These are phyloP conservation scores for Sugiyamaella pinicola DNA, from an alignment of 1,139 yeast genomes.

Conservation along the genomic window DNA sequence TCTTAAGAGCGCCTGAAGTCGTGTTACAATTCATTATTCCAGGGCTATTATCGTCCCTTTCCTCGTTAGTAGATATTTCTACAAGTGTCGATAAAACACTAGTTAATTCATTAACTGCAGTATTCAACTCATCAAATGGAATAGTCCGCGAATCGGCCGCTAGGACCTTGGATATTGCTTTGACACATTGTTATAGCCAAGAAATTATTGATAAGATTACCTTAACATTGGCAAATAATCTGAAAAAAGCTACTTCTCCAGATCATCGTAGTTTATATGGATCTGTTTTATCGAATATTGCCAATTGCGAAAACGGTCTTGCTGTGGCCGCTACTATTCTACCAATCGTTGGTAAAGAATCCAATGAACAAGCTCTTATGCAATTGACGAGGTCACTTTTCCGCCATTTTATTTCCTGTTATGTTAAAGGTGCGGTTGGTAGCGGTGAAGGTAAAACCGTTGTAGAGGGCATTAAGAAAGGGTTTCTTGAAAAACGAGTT, in stretches of 20 bases:
- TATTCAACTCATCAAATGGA: slow-evolving; percentile 73
- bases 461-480: slow-evolving; percentile 50
- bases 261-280: slow-evolving; percentile 64
- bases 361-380: slow-evolving; percentile 65
- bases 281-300: slow-evolving; percentile 42
- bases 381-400: slow-evolving; percentile 56
- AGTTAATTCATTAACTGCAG: slow-evolving; percentile 59
- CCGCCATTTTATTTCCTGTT: slow-evolving; percentile 43
- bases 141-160: slow-evolving; percentile 58
- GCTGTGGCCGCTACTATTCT: slow-evolving; percentile 50
- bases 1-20: slow-evolving; percentile 79
- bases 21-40: slow-evolving; percentile 60
- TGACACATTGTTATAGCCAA: slow-evolving; percentile 30
- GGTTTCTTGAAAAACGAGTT: slow-evolving; percentile 66
- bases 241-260: slow-evolving; percentile 57
- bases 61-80: slow-evolving; percentile 45
- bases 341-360: slow-evolving; percentile 66
- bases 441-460: slow-evolving; percentile 29
- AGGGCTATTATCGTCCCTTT: slow-evolving; percentile 48
- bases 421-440: background rate
- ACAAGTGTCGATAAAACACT: slow-evolving; percentile 53
- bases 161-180: slow-evolving; percentile 43
- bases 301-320: slow-evolving; percentile 36
- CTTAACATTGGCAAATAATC: slow-evolving; percentile 57
- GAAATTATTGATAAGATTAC: slow-evolving; percentile 42